Evolutionary conservation across 345 rosid genomes (phyloP).

Genomic region (Eucalyptus microcorys): DNA sequence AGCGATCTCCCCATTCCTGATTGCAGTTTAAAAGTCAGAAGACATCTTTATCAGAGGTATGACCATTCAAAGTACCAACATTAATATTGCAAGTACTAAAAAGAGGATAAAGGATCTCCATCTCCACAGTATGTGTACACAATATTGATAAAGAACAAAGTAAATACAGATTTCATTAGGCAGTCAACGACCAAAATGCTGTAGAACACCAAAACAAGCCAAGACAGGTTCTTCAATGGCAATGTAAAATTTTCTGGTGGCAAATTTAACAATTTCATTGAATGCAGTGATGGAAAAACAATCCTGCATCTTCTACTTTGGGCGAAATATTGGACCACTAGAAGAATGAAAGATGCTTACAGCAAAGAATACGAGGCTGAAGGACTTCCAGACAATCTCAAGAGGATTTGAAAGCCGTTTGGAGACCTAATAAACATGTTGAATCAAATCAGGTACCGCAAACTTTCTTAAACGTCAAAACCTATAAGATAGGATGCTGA

Average conservation of each 20-base stretch:
- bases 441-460: not conserved
- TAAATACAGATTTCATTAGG: not conserved
- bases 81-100: not conserved
- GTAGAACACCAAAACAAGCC: not conserved
- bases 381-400: constrained; percentile 86
- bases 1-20: constrained; percentile 99
- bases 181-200: not conserved
- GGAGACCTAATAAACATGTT: constrained; percentile 33
- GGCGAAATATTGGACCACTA: not conserved
- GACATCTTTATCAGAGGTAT: not conserved
- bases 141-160: not conserved
- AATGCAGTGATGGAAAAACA: not conserved
- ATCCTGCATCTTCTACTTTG: not conserved
- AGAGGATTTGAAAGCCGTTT: constrained; percentile 77
- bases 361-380: constrained; percentile 94
- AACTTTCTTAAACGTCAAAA: not conserved
- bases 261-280: not conserved
- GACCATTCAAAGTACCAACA: not conserved
- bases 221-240: not conserved
- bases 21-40: not conserved
- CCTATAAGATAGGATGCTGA: not conserved
- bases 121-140: not conserved
- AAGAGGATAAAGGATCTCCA: not conserved
- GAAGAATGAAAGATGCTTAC: constrained; percentile 32
- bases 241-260: not conserved